Percentiles rank a stretch among this genome's conserved stretches.
These are phyloP conservation scores for Dimocarpus longan DNA, from an alignment of 345 rosid genomes.

Conservation along the genomic window DNA sequence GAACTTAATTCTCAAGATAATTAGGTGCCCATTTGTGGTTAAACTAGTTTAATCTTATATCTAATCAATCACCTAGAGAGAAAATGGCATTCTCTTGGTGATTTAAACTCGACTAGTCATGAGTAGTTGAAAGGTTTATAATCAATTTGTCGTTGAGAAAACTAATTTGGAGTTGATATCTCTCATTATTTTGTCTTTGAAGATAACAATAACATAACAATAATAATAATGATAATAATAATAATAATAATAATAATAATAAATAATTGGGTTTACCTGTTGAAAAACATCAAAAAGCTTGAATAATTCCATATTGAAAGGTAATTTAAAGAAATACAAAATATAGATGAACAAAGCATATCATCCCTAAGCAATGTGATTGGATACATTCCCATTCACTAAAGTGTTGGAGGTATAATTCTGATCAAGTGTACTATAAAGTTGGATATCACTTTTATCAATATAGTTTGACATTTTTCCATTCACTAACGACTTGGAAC, in stretches of 20 bases:
- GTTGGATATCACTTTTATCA: too few relatives aligned
- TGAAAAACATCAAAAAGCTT: background rate
- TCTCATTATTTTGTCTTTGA: background rate
- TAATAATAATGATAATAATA: too few relatives aligned
- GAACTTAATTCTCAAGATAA: background rate
- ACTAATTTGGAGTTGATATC: background rate
- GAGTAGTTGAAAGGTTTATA: background rate
- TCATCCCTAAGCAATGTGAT: too few relatives aligned
- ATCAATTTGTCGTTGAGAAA: background rate
- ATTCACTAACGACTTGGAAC: too few relatives aligned
- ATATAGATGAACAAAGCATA: too few relatives aligned
- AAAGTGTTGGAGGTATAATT: too few relatives aligned
- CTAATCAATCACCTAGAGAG: background rate
- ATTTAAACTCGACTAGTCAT: background rate
- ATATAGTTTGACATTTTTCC: too few relatives aligned
- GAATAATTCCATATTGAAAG: background rate
- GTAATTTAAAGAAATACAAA: background rate
- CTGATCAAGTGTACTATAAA: too few relatives aligned
- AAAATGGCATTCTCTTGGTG: background rate
- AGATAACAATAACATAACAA: background rate
- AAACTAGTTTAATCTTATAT: background rate
- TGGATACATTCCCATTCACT: too few relatives aligned
- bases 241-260: too few relatives aligned
- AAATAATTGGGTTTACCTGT: background rate
- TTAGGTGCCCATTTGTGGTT: slow-evolving; percentile 5